phyloP scores from a whole-genome alignment of 345 rosid genomes.

The Orychophragmus violaceus region DNA sequence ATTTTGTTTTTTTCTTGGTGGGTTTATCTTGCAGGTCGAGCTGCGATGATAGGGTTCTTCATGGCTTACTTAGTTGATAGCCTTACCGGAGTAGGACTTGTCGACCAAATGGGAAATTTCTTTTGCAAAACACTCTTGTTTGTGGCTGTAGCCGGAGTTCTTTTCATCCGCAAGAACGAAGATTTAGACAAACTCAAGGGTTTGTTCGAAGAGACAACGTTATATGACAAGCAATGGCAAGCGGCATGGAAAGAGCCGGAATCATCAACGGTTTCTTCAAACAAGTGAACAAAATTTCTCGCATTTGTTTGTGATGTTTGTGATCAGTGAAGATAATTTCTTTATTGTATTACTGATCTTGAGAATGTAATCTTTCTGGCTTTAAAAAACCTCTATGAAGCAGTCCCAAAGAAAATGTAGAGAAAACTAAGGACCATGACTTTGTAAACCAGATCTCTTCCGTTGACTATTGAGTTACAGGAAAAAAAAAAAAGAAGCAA shows the following conservation, averaged over 20 bases:
- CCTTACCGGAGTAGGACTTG: slow-evolving; percentile 90
- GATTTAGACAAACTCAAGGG: slow-evolving; percentile 68
- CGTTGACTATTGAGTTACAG: background rate
- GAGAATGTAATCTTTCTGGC: slow-evolving; percentile 4
- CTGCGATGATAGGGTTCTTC: slow-evolving; percentile 97
- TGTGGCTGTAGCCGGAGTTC: slow-evolving; percentile 76
- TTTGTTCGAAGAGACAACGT: slow-evolving; percentile 82
- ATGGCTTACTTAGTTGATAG: slow-evolving; percentile 97
- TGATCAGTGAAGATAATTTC: background rate
- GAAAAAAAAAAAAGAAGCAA: background rate
- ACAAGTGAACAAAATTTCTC: slow-evolving; percentile 4
- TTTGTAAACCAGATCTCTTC: slow-evolving; percentile 1
- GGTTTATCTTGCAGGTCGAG: slow-evolving; percentile 53
- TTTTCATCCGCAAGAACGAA: slow-evolving; percentile 81
- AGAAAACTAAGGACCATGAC: background rate
- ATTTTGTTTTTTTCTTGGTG: background rate
- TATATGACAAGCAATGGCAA: slow-evolving; percentile 97
- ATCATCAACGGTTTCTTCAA: slow-evolving; percentile 20
- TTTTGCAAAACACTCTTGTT: slow-evolving; percentile 92
- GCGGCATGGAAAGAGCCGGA: slow-evolving; percentile 87
- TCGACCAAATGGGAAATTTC: slow-evolving; percentile 96
- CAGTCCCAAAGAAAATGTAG: slow-evolving; percentile 11
- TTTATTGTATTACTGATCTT: slow-evolving; percentile 17
- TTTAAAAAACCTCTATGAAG: background rate
- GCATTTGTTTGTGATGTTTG: background rate